Conservation (phyloP, 129 eudicot genomes). For the Mikania micrantha region DNA sequence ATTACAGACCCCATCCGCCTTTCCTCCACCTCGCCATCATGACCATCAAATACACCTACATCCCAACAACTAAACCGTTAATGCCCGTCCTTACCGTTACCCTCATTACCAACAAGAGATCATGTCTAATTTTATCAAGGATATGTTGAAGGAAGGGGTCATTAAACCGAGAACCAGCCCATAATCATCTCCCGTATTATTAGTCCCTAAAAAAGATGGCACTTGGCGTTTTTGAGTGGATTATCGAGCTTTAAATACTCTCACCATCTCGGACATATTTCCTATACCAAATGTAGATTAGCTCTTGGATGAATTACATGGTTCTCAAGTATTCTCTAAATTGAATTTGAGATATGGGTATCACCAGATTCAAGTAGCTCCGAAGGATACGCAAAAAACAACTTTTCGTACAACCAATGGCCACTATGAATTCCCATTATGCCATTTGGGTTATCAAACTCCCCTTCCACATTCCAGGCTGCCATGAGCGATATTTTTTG, state of each 20-base stretch:
- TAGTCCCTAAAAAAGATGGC: not conserved
- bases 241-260: not conserved
- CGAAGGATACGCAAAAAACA: not conserved
- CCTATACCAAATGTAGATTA: not conserved
- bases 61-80: not conserved
- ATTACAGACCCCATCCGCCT: not conserved
- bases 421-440: not conserved
- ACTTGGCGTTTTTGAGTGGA: not conserved
- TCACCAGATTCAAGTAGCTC: not conserved
- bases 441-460: not conserved
- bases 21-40: not conserved
- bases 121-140: not conserved
- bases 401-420: not conserved
- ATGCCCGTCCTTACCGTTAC: not conserved
- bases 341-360: not conserved
- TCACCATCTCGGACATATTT: not conserved
- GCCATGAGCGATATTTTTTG: not conserved
- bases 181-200: not conserved
- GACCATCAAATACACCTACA: not conserved
- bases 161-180: not conserved
- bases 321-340: not conserved
- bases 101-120: not conserved
- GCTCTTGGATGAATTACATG: not conserved
- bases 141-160: not conserved
- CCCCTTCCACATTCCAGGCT: not conserved